Base-by-base conservation (phyloP, 2,329 filamentous ascomycete species). In the Colletotrichum paranaense region DNA sequence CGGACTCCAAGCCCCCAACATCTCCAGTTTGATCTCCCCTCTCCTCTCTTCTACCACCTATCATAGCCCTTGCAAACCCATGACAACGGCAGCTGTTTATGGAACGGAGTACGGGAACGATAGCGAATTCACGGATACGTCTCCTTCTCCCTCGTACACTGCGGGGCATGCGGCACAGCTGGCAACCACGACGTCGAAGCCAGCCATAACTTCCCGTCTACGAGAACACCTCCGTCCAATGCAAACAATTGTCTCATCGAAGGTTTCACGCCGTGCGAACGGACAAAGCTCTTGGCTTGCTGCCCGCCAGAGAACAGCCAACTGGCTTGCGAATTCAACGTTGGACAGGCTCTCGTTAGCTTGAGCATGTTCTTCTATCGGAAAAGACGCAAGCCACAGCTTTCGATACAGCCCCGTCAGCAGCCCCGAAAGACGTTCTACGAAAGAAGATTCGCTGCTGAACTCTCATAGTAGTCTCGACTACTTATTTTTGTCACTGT, bases 241-340 rank as follows among this genome's bases (percentile, higher is more conserved):
- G 38, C 16, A 42, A 16, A 67, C 62, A 35, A 56, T 74, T 63
- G 68, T 72, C 56, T 53, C 32, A 35, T 67, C 46, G n/a, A 62
- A 46, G 24, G 62, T 72, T 72, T 67, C 67, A 66, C 60, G 22
- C 67, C 46, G 66, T 60, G 67, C 24, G 49, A 70, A 60, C 70
- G 55, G 42, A 46, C 70, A 66, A 65, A 62, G 60, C 32, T 56
- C 56, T 4, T 66, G 70, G 60, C 67, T 73, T 69, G 60, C 56
- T 56, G 46, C 60, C 60, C 67, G 66, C 70, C n/a, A 46, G 55
- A 58, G 52, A 49, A 38, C 32, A 14, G 30, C 57, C 59, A 68
- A 64, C 65, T 32, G 46, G 49, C 16, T n/a, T 6, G 52, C 24
- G 22, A 22, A 28, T 32, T 42, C 65, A 56, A 9, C 35, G 16